phyloP scores from a whole-genome alignment of 2,329 filamentous ascomycete species.

The Penicillium italicum region DNA sequence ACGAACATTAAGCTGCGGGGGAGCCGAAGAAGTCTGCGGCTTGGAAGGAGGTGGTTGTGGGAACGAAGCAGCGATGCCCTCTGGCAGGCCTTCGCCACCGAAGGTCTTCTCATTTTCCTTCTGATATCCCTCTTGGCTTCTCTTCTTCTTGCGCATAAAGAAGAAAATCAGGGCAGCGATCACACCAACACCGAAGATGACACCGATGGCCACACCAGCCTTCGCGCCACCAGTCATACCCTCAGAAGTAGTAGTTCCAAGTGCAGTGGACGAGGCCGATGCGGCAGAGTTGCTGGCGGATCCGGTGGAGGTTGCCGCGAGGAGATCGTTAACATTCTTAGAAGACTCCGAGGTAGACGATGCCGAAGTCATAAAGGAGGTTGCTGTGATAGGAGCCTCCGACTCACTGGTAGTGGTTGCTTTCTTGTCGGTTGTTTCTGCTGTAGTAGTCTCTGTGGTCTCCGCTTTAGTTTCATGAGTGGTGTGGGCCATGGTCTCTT shows the following conservation, averaged over 20 bases:
- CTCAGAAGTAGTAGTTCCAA: constrained; percentile 21
- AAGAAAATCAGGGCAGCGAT: constrained; percentile 68
- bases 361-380: constrained; percentile 22
- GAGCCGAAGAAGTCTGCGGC: constrained; percentile 46
- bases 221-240: constrained; percentile 53
- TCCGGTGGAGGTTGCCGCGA: constrained; percentile 17
- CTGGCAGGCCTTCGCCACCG: constrained; percentile 28
- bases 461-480: constrained; percentile 15
- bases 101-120: constrained; percentile 62
- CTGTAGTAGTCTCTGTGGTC: constrained; percentile 10
- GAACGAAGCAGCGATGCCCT: constrained; percentile 28
- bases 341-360: constrained; percentile 19
- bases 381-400: not conserved
- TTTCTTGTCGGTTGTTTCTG: constrained; percentile 7
- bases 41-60: constrained; percentile 34
- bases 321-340: constrained; percentile 9
- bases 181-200: constrained; percentile 65
- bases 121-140: constrained; percentile 48
- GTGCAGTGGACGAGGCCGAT: constrained; percentile 25
- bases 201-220: constrained; percentile 81
- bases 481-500: constrained; percentile 11
- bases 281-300: constrained; percentile 22
- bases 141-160: constrained; percentile 68
- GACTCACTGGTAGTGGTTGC: not conserved
- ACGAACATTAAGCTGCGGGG: constrained; percentile 79